Base-by-base conservation (phyloP, 768 basidiomycete genomes). In the Trametes maxima region DNA sequence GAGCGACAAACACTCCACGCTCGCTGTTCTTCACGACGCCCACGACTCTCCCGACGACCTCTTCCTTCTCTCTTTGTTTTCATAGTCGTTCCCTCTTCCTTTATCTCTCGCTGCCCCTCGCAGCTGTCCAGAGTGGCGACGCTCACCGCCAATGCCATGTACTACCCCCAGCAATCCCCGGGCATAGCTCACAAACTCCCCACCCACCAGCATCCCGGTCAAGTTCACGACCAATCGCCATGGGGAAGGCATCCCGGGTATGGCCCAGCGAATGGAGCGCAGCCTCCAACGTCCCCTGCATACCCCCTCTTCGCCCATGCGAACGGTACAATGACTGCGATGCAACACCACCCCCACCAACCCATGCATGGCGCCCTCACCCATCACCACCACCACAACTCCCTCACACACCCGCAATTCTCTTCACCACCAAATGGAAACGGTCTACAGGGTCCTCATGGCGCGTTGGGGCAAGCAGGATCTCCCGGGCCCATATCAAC, bases 101-200 rank as follows among this genome's bases (percentile, higher is more conserved):
- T 50, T 59, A 5, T 8, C 21, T 49, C 55, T 53, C 50, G 33
- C 45, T 54, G 36, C 43, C 24, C 11, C 49, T 19, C 57, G 25
- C 53, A 40, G 44, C 37, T 36, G 47, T 40, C 48, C 55, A 69
- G 63, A 46, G 61, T 65, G 65, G 65, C 66, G 53, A 63, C 62
- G 49, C 66, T 64, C 58, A 49, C 64, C 64, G 68, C 66, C 65
- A 74, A 81, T 81, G 81, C 80, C 63, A 92, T 92, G 89, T 92
- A 90, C 79, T 92, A 89, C 76, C 81, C 89, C 70, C 89, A 90
- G 72, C 89, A 90, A 75, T 91, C 90, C 66, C 90, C 90, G 71
- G 88, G 85, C 71, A 86, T 92, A 71, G 78, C 82, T 65, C 89
- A 89, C 79, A 91, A 91, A 72, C 81, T 90, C 67, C 77, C 88